phyloP scores from a whole-genome alignment of 2,329 filamentous ascomycete species.

The Apiospora marii region DNA sequence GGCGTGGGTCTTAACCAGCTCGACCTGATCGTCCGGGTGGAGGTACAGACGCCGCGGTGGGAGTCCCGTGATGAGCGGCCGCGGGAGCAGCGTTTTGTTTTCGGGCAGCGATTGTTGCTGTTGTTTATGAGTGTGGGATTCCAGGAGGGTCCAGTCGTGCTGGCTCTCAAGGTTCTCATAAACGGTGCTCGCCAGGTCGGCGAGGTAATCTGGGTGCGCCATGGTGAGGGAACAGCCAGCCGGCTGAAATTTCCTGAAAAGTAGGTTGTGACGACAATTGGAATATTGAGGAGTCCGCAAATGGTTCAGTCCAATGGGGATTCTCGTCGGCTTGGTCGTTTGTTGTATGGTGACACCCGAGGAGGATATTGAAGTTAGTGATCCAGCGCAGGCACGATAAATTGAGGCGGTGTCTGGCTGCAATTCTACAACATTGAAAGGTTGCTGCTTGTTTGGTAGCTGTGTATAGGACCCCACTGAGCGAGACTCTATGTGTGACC shows the following conservation, averaged over 20 bases:
- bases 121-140: constrained; percentile 54
- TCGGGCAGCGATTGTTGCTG: constrained; percentile 35
- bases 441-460: background rate
- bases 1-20: constrained; percentile 69
- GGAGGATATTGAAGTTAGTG: background rate
- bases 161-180: constrained; percentile 77
- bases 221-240: constrained; percentile 29
- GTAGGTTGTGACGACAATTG: background rate
- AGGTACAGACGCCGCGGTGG: constrained; percentile 78
- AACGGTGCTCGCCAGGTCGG: constrained; percentile 64
- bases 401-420: constrained; percentile 3
- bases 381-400: background rate
- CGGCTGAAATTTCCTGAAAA: background rate
- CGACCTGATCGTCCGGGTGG: constrained; percentile 84
- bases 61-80: constrained; percentile 75
- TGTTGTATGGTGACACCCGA: background rate
- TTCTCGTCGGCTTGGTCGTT: background rate
- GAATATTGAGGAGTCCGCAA: background rate
- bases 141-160: constrained; percentile 75
- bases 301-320: background rate
- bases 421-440: background rate
- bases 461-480: background rate
- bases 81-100: constrained; percentile 51
- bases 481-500: background rate
- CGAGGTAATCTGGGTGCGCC: constrained; percentile 37